Evolutionary conservation across 129 eudicot genomes (phyloP).

Genomic region (Chrysanthemum lavandulifolium): DNA sequence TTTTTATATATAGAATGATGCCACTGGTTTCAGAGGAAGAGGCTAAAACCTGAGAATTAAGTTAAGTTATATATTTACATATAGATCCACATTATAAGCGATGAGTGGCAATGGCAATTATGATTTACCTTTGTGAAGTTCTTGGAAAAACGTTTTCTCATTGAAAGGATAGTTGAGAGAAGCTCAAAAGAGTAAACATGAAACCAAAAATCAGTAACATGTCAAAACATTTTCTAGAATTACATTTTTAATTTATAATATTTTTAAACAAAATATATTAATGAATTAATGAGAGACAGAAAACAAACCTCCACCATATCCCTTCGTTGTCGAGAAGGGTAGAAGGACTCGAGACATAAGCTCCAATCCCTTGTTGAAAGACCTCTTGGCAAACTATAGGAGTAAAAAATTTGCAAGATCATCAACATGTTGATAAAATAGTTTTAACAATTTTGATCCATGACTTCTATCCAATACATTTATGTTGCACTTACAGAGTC

Average conservation of each 20-base stretch:
- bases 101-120: neutral
- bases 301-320: constrained; percentile 47
- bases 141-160: constrained; percentile 61
- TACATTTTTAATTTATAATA: too few species aligned
- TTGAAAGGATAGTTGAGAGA: constrained; percentile 62
- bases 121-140: constrained; percentile 71
- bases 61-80: neutral
- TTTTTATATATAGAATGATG: constrained; percentile 75
- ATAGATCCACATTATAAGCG: neutral
- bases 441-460: too few species aligned
- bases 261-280: neutral
- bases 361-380: constrained; percentile 62
- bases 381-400: constrained; percentile 52
- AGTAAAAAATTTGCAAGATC: constrained; percentile 32
- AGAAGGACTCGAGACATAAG: constrained; percentile 66
- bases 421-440: too few species aligned
- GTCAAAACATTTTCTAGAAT: neutral
- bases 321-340: constrained; percentile 63
- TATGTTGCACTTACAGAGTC: too few species aligned
- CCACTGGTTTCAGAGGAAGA: constrained; percentile 64
- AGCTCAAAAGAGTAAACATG: constrained; percentile 36
- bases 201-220: constrained; percentile 23
- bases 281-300: constrained; percentile 12
- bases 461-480: too few species aligned
- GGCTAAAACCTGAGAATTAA: constrained; percentile 56